These are phyloP conservation scores for Pythium coloratum DNA, from an alignment of 352 stramenopile species.

Conservation along the genomic window DNA sequence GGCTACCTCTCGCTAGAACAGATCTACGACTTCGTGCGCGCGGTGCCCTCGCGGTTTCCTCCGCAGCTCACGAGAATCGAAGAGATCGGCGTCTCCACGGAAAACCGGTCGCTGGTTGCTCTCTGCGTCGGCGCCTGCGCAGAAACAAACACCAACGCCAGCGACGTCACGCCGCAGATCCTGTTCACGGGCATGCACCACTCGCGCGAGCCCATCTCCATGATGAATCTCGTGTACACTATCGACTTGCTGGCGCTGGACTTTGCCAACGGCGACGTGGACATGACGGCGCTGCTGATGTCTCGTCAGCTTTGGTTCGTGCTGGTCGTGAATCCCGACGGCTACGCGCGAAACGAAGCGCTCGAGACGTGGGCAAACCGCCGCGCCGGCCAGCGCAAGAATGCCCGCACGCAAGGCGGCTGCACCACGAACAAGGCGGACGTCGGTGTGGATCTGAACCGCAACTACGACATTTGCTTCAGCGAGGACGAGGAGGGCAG, in stretches of 20 bases:
- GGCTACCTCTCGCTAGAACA: slow-evolving; percentile 66
- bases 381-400: slow-evolving; percentile 70
- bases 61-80: slow-evolving; percentile 46
- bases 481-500: slow-evolving; percentile 57
- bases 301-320: slow-evolving; percentile 85
- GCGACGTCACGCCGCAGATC: slow-evolving; percentile 40
- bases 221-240: slow-evolving; percentile 88
- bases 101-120: slow-evolving; percentile 58
- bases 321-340: slow-evolving; percentile 80
- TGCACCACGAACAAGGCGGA: slow-evolving; percentile 29
- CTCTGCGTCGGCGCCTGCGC: slow-evolving; percentile 68
- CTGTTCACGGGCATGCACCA: slow-evolving; percentile 87
- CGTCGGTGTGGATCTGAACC: slow-evolving; percentile 77
- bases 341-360: slow-evolving; percentile 76
- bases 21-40: slow-evolving; percentile 57
- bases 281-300: slow-evolving; percentile 51
- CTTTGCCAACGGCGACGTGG: slow-evolving; percentile 55
- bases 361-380: slow-evolving; percentile 50
- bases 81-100: slow-evolving; percentile 54
- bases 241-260: slow-evolving; percentile 73
- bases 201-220: slow-evolving; percentile 84
- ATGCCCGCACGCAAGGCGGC: slow-evolving; percentile 36
- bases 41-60: slow-evolving; percentile 36
- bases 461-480: slow-evolving; percentile 87
- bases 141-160: not conserved